Conservation (phyloP, 1,139 yeast species). For the Debaryomycetaceae sp. region DNA sequence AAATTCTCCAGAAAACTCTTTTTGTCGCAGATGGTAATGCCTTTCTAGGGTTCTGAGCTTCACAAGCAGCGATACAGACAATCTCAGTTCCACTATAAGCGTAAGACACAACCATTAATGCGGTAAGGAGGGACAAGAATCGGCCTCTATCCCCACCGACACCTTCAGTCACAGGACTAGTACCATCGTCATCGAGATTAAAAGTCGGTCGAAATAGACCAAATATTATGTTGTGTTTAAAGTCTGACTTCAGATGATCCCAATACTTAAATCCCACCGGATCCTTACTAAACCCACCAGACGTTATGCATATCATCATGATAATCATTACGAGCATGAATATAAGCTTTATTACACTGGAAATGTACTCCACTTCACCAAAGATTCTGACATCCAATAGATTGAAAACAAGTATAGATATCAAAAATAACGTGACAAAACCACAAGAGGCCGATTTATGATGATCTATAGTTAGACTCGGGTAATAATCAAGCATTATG, state of each 20-base stretch:
- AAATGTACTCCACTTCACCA: slow-evolving; percentile 71
- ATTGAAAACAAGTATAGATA: slow-evolving; percentile 50
- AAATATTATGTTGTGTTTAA: slow-evolving; percentile 48
- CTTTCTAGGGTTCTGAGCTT: slow-evolving; percentile 75
- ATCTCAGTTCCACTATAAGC: slow-evolving; percentile 81
- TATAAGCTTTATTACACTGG: slow-evolving; percentile 59
- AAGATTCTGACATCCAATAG: slow-evolving; percentile 66
- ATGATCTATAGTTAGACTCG: slow-evolving; percentile 45
- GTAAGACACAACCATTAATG: slow-evolving; percentile 63
- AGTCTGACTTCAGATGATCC: slow-evolving; percentile 51
- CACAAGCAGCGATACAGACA: slow-evolving; percentile 84
- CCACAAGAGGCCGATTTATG: slow-evolving; percentile 55
- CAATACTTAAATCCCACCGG: slow-evolving; percentile 66
- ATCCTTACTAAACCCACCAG: slow-evolving; percentile 46
- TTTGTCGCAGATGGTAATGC: slow-evolving; percentile 77
- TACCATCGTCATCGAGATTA: slow-evolving; percentile 54
- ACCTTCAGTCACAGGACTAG: slow-evolving; percentile 41
- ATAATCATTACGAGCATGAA: slow-evolving; percentile 55
- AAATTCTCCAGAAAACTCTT: slow-evolving; percentile 69
- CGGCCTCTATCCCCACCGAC: slow-evolving; percentile 65
- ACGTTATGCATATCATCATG: slow-evolving; percentile 60
- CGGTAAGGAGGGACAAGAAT: slow-evolving; percentile 60
- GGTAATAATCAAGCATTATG: slow-evolving; percentile 67
- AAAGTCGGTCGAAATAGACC: slow-evolving; percentile 75
- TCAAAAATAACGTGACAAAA: slow-evolving; percentile 60